Evolutionary conservation across 2,329 filamentous ascomycete species (phyloP).

Genomic region (Monilinia fructicola): DNA sequence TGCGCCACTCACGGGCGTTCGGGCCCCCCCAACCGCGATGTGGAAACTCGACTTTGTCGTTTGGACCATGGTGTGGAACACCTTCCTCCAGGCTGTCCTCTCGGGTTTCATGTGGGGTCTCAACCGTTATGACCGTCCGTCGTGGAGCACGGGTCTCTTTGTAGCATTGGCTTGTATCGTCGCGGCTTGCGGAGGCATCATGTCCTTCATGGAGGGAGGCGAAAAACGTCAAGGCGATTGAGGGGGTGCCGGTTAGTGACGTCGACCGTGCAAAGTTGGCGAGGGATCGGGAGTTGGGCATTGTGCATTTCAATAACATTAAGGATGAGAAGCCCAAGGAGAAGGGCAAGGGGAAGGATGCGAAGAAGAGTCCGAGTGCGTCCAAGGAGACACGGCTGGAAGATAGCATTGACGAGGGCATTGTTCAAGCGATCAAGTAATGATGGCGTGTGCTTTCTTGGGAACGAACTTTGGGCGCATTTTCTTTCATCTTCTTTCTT

Average conservation of each 20-base stretch:
- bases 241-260: conserved; percentile 65
- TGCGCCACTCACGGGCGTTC: conserved; percentile 67
- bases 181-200: conserved; percentile 65
- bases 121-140: conserved; percentile 70
- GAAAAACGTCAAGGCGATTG: conserved; percentile 67
- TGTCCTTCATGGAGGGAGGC: conserved; percentile 73
- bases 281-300: conserved; percentile 54
- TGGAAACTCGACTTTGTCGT: conserved; percentile 82
- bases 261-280: conserved; percentile 53
- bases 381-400: neutral
- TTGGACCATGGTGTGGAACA: conserved; percentile 78
- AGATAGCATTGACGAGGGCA: neutral
- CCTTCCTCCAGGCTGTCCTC: conserved; percentile 70
- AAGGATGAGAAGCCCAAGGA: conserved; percentile 52
- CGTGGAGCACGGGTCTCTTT: conserved; percentile 77
- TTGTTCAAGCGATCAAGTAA: neutral
- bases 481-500: neutral
- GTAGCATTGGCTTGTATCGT: conserved; percentile 72
- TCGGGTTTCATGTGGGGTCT: conserved; percentile 82
- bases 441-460: neutral
- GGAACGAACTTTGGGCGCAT: neutral
- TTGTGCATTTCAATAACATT: conserved; percentile 59
- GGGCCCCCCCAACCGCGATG: conserved; percentile 62
- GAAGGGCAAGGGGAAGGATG: conserved; percentile 34
- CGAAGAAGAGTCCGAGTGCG: neutral